These are phyloP conservation scores for Stellera chamaejasme DNA, from an alignment of 345 rosid genomes.

Conservation along the genomic window DNA sequence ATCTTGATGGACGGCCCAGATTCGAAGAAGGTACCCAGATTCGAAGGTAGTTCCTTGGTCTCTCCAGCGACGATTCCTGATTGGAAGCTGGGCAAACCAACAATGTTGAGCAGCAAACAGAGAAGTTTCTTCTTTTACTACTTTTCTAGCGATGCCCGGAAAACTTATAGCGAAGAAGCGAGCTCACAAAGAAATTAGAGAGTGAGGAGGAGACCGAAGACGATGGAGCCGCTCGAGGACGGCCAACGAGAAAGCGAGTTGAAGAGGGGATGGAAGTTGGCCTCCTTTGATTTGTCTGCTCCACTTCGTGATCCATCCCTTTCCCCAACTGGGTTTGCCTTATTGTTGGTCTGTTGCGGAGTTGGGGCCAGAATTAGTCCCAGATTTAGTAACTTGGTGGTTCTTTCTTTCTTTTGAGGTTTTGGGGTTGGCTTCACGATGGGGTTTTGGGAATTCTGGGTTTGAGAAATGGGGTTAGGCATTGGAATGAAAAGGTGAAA, in stretches of 20 bases:
- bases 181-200: conserved; percentile 45
- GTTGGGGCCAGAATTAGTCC: too few species aligned
- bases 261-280: conserved; percentile 32
- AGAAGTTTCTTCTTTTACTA: conserved; percentile 42
- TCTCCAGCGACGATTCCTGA: conserved; percentile 90
- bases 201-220: conserved; percentile 43
- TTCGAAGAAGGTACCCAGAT: conserved; percentile 72
- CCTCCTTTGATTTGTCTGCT: conserved; percentile 21
- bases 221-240: conserved; percentile 39
- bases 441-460: too few species aligned
- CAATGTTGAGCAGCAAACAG: conserved; percentile 62
- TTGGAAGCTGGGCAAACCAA: conserved; percentile 71
- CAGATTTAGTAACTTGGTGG: too few species aligned
- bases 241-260: conserved; percentile 37
- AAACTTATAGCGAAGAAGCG: conserved; percentile 28
- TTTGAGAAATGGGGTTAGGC: too few species aligned
- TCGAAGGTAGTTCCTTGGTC: conserved; percentile 66
- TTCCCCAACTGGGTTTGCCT: too few species aligned
- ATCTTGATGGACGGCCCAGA: conserved; percentile 75
- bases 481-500: too few species aligned
- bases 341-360: too few species aligned
- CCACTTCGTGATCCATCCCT: too few species aligned
- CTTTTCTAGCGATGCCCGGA: conserved; percentile 16
- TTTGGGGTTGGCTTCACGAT: too few species aligned
- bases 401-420: too few species aligned